Percentiles rank a stretch among this genome's conserved stretches.
Conservation (phyloP, 1,139 yeast species). For the Debaryomycetaceae sp. region DNA sequence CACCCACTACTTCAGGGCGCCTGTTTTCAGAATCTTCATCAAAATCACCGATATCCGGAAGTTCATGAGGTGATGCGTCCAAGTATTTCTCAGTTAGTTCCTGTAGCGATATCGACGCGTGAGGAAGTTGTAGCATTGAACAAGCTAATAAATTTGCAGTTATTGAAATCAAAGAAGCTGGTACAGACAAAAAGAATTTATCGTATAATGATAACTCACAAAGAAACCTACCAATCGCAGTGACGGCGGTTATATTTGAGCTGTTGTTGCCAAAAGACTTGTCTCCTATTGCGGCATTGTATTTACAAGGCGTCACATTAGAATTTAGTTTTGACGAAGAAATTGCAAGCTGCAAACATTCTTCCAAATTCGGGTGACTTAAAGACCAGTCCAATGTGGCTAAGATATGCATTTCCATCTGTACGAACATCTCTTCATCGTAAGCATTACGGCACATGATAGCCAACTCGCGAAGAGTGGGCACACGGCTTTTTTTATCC, state of each 20-base stretch:
- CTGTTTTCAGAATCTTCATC: slow-evolving; percentile 30
- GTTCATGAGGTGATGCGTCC: slow-evolving; percentile 4
- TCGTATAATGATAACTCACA: slow-evolving; percentile 78
- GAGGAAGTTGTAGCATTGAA: slow-evolving; percentile 51
- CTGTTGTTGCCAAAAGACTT: slow-evolving; percentile 9
- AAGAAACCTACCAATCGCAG: slow-evolving; percentile 60
- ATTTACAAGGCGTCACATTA: slow-evolving; percentile 31
- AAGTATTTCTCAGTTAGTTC: slow-evolving; percentile 18
- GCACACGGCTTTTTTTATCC: slow-evolving; percentile 81
- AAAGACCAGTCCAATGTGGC: slow-evolving; percentile 81
- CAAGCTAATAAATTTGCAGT: slow-evolving; percentile 73
- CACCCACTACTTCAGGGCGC: slow-evolving; percentile 41
- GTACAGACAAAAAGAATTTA: slow-evolving; percentile 57
- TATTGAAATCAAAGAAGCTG: slow-evolving; percentile 62
- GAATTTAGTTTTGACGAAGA: slow-evolving; percentile 21
- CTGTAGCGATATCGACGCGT: slow-evolving; percentile 29
- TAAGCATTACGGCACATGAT: slow-evolving; percentile 81
- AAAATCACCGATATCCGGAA: slow-evolving; percentile 4
- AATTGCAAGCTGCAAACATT: slow-evolving; percentile 55
- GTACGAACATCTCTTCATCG: slow-evolving; percentile 86
- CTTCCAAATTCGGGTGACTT: slow-evolving; percentile 61
- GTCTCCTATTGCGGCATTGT: slow-evolving; percentile 13
- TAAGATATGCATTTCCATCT: slow-evolving; percentile 91
- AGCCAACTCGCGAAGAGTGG: slow-evolving; percentile 73
- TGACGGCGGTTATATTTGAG: slow-evolving; percentile 45